Base-by-base conservation (phyloP, 352 stramenopile species). In the Phytophthora syringae region DNA sequence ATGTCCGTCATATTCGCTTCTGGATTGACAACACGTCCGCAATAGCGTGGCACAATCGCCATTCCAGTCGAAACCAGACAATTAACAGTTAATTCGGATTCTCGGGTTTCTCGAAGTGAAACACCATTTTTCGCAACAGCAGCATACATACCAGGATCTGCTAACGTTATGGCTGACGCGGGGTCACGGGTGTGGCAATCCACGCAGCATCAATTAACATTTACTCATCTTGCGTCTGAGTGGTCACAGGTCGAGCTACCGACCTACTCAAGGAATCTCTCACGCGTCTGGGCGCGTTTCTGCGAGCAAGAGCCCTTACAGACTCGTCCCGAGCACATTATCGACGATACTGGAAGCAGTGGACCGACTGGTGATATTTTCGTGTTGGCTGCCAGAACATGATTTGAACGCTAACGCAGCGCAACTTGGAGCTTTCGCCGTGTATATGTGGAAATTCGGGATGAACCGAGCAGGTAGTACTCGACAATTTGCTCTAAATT, bases 401-500 rank as follows among this genome's bases (percentile, higher is more conserved):
- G 27, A 32, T 32, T 32, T 9, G 27, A 32, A 32, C 12, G 21
- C 25, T 16, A 66, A 59, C 37, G 27, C 27, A 9, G 9, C 27
- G 27, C 27, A 32, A 32, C 27, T 32, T 5, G 9, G 27, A 32
- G 27, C 27, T 32, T 32, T 32, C 27, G 27, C 27, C 27, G 27
- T 32, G 27, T 32, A 32, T 32, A 32, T 32, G 27, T 32, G 27
- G 27, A 32, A 32, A 32, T 32, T 32, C 27, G 27, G 27, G 27
- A 32, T 32, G 27, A 32, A 32, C 9, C 27, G 27, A 32, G 27
- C 27, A 32, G 27, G 37, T 39, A 36, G 9, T 53, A 66, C 28
- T 59, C 47, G 20, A 58, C 58, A 10, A 48, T 66, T 21, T 59
- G 58, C 21, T 16, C 39, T 7, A 49, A 60, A n/a, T 45, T 66